Conservation (phyloP, 129 eudicot species). For the Flaveria bidentis region DNA sequence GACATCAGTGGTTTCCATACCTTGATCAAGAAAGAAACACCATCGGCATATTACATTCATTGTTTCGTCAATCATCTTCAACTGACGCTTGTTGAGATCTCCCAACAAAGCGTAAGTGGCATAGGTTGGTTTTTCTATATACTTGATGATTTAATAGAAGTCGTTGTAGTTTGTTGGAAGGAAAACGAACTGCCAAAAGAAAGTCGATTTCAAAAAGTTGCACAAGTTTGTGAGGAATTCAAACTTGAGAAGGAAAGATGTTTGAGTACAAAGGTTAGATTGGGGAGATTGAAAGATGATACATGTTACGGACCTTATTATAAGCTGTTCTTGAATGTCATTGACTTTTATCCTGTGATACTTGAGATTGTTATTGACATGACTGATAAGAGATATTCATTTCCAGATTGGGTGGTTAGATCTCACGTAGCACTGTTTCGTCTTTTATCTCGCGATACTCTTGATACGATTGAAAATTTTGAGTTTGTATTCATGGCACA, state of each 20-base stretch:
- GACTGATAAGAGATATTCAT: background rate
- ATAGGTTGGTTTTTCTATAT: conserved; percentile 5
- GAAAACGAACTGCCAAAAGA: background rate
- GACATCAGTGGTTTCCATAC: conserved; percentile 5
- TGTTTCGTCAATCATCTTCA: conserved; percentile 18
- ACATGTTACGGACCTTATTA: conserved; percentile 10
- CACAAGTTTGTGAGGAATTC: background rate
- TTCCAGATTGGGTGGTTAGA: background rate
- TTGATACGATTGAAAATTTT: conserved; percentile 1
- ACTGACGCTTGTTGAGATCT: conserved; percentile 1
- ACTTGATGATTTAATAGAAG: background rate
- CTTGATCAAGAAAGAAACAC: conserved; percentile 5
- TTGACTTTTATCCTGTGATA: conserved; percentile 3
- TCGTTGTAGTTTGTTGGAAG: conserved; percentile 15
- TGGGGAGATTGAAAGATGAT: background rate
- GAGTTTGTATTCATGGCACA: conserved; percentile 12
- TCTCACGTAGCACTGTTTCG: too few species aligned
- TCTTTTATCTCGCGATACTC: too few species aligned
- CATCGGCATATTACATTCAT: conserved; percentile 14
- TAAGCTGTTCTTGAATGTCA: conserved; percentile 9
- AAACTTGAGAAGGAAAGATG: background rate
- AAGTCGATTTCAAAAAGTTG: background rate
- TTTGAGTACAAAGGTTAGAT: background rate
- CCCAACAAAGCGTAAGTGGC: background rate
- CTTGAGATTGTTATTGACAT: conserved; percentile 12